These are phyloP conservation scores for Boletus rubropictus DNA, from an alignment of 768 basidiomycete species.

Conservation along the genomic window DNA sequence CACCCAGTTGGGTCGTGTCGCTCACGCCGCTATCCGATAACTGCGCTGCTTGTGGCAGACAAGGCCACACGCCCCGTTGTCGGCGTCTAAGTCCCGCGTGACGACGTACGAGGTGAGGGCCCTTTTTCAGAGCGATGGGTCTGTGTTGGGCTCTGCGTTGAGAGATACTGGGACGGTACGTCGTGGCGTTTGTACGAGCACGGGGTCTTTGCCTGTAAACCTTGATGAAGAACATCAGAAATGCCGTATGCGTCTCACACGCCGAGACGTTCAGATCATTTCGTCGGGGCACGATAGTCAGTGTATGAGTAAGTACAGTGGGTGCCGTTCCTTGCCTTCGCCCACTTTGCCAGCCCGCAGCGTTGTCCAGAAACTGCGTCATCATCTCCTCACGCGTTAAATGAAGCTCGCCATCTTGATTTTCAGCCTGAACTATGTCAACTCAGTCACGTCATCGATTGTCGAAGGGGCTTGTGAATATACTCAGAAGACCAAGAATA, in stretches of 20 bases:
- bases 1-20: constrained; percentile 58
- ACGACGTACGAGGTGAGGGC: constrained; percentile 46
- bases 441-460: no score
- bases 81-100: constrained; percentile 36
- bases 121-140: constrained; percentile 72
- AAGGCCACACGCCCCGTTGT: constrained; percentile 33
- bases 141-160: constrained; percentile 47
- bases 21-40: constrained; percentile 28
- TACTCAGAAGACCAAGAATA: no score
- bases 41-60: neutral
- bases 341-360: no score
- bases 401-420: neutral
- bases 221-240: constrained; percentile 9
- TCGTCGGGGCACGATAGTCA: no score
- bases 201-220: constrained; percentile 49
- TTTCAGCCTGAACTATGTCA: no score
- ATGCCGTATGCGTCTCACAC: no score
- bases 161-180: constrained; percentile 48
- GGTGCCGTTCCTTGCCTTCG: no score
- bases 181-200: constrained; percentile 55
- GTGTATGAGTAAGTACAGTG: no score
- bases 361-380: no score
- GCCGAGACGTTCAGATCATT: no score
- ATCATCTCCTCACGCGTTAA: no score
- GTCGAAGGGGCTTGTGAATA: no score